Evolutionary conservation across 148 eudicot species (phyloP).

Genomic region (Arctostaphylos glauca): DNA sequence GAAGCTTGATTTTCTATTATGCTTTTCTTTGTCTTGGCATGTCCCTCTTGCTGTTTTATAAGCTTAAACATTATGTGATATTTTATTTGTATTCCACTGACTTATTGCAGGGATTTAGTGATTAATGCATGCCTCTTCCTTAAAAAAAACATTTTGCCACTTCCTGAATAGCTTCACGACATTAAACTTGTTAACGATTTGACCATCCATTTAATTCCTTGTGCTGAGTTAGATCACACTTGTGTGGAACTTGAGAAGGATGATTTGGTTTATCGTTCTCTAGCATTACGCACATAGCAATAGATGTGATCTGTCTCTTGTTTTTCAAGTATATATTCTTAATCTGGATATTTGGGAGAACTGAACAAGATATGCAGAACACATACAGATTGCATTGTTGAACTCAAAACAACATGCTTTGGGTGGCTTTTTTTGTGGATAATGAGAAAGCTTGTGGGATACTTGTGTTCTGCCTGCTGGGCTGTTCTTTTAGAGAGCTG

Average conservation of each 20-base stretch:
- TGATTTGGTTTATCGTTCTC: background rate
- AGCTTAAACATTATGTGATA: background rate
- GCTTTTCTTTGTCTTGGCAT: background rate
- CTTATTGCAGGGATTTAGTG: slow-evolving; percentile 3
- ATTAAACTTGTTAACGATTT: background rate
- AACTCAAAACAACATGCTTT: too few relatives aligned
- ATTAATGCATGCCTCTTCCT: too few relatives aligned
- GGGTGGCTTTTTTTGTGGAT: too few relatives aligned
- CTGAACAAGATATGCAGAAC: background rate
- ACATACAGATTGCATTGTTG: background rate
- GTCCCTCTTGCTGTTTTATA: background rate
- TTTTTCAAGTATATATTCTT: background rate
- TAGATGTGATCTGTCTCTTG: background rate
- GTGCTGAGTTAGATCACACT: background rate
- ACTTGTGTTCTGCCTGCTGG: slow-evolving; percentile 1
- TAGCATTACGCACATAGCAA: background rate
- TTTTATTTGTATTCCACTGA: slow-evolving; percentile 1
- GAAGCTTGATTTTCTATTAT: background rate
- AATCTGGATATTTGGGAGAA: background rate
- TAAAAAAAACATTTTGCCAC: too few relatives aligned
- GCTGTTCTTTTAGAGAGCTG: background rate
- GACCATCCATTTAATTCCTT: background rate
- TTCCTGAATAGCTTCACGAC: too few relatives aligned
- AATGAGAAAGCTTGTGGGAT: background rate
- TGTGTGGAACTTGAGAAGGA: background rate